phyloP scores from a whole-genome alignment of 306 rosid species.

The Aeschynomene evenia region DNA sequence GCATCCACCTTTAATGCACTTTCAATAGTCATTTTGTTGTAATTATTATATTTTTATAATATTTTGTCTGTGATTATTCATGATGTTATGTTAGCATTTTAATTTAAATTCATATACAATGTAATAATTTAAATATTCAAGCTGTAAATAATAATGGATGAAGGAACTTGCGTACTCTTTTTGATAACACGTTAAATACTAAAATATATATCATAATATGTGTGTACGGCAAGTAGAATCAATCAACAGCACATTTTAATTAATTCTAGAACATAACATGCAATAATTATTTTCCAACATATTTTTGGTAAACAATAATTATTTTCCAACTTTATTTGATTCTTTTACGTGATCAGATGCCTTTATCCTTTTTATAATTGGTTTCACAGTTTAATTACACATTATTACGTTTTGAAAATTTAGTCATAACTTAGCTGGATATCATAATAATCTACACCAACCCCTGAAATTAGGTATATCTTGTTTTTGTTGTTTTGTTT shows the following conservation, averaged over 20 bases:
- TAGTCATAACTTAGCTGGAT: slow-evolving; percentile 26
- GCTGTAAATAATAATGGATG: too few relatives aligned
- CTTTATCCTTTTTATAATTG: neutral
- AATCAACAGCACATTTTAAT: neutral
- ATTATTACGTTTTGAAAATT: neutral
- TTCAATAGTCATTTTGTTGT: too few relatives aligned
- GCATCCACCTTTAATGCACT: too few relatives aligned
- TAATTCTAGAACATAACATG: neutral
- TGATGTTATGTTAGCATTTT: neutral
- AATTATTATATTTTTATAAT: too few relatives aligned
- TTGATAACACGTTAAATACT: too few relatives aligned
- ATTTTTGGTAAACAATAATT: neutral
- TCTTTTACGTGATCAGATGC: slow-evolving; percentile 8
- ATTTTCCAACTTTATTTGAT: neutral
- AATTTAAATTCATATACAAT: neutral
- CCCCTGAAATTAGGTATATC: neutral
- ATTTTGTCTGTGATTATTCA: neutral
- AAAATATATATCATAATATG: too few relatives aligned
- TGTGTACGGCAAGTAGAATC: neutral
- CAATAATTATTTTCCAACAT: neutral
- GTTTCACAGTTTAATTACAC: neutral
- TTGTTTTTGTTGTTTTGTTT: neutral
- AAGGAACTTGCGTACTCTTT: too few relatives aligned
- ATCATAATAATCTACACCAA: slow-evolving; percentile 15
- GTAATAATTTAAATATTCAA: neutral